Percentiles rank a stretch among this genome's conserved stretches.
Conservation (phyloP, 805 yeast species). For the Phaffomyces antillensis region DNA sequence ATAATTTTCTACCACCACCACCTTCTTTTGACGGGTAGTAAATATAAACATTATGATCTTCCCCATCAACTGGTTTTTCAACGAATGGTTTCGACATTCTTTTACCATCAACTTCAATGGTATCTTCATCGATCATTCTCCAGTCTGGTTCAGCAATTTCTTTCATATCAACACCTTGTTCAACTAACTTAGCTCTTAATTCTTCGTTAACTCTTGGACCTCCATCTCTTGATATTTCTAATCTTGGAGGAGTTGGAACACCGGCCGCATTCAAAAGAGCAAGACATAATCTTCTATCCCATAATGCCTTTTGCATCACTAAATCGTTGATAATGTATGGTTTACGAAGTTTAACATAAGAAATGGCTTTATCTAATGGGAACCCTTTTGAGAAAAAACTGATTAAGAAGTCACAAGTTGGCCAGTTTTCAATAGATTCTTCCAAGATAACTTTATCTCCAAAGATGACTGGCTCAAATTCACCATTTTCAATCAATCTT, state of each 20-base stretch:
- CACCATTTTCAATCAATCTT: slow-evolving; percentile 84
- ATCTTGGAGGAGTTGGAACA: slow-evolving; percentile 86
- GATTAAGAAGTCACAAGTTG: slow-evolving; percentile 92
- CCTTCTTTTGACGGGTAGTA: slow-evolving; percentile 86
- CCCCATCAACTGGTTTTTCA: slow-evolving; percentile 98
- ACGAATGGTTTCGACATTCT: slow-evolving; percentile 84
- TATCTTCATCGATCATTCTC: slow-evolving; percentile 85
- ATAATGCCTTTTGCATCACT: slow-evolving; percentile 84
- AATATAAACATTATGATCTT: slow-evolving; percentile 92
- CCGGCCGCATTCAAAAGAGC: slow-evolving; percentile 66
- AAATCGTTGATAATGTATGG: slow-evolving; percentile 88
- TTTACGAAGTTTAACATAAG: slow-evolving; percentile 79
- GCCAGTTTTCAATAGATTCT: slow-evolving; percentile 95
- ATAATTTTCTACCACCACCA: slow-evolving; percentile 94
- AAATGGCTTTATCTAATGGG: slow-evolving; percentile 92
- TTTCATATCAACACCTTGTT: slow-evolving; percentile 46
- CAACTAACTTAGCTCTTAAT: slow-evolving; percentile 49
- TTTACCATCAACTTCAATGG: slow-evolving; percentile 68
- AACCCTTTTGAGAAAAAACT: slow-evolving; percentile 94
- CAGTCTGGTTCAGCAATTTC: slow-evolving; percentile 61
- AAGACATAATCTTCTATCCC: slow-evolving; percentile 93
- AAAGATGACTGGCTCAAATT: slow-evolving; percentile 92
- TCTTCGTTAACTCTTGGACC: slow-evolving; percentile 82
- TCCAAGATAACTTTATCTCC: slow-evolving; percentile 96
- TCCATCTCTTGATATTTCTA: slow-evolving; percentile 92